These are phyloP conservation scores for Vigna unguiculata DNA, from an alignment of 306 rosid species.

Conservation along the genomic window DNA sequence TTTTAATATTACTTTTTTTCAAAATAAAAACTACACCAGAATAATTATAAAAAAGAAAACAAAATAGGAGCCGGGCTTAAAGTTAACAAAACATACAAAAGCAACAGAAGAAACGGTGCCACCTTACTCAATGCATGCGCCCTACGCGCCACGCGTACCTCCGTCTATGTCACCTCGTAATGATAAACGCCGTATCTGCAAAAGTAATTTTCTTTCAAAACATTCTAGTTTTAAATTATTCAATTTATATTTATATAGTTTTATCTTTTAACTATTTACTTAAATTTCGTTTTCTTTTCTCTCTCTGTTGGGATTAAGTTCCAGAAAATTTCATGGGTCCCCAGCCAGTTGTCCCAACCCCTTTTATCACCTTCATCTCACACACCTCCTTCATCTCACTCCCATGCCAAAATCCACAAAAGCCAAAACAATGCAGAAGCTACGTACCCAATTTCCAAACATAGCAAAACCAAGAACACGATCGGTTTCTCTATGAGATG, in stretches of 20 bases:
- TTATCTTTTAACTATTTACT: not conserved
- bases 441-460: conserved; percentile 7
- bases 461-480: not conserved
- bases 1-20: no score
- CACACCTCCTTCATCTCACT: not conserved
- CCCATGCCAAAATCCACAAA: not conserved
- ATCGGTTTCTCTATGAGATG: not conserved
- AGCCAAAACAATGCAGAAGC: conserved; percentile 11
- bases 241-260: no score
- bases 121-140: conserved; percentile 35
- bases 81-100: conserved; percentile 31
- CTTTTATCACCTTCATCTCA: not conserved
- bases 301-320: not conserved
- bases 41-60: no score
- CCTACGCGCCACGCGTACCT: conserved; percentile 29
- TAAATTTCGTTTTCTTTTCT: not conserved
- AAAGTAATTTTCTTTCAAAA: not conserved
- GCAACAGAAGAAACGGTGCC: conserved; percentile 13
- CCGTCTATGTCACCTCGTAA: conserved; percentile 10
- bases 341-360: conserved; percentile 1
- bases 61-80: not conserved
- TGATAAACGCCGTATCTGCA: not conserved
- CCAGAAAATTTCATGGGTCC: conserved; percentile 21
- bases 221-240: no score
- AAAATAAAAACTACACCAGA: no score